A percentile compares a stretch with the other conserved stretches of the same genome.
Evolutionary conservation across 75 land plant species (phyloP).

Genomic region (Selaginella moellendorffii): DNA sequence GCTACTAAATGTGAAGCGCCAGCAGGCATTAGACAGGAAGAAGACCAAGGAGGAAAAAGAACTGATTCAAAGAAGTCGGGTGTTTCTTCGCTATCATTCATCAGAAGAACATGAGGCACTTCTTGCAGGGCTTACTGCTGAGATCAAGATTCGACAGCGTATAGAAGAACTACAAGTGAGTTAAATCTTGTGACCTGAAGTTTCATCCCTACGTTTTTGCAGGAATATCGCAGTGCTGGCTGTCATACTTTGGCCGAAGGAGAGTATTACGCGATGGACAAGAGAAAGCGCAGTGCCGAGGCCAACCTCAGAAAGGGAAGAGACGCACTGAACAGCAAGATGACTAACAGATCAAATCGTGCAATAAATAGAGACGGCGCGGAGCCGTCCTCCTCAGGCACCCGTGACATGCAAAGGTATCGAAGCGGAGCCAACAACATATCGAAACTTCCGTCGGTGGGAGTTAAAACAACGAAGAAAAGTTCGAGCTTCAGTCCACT

Average conservation of each 20-base stretch:
- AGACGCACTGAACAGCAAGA: slow-evolving; percentile 50
- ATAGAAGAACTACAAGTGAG: slow-evolving; percentile 81
- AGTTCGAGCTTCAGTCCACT: slow-evolving; percentile 12
- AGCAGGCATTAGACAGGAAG: slow-evolving; percentile 41
- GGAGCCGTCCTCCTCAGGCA: slow-evolving; percentile 38
- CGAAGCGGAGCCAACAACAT: slow-evolving; percentile 15
- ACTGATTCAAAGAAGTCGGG: slow-evolving; percentile 42
- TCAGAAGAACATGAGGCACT: slow-evolving; percentile 69
- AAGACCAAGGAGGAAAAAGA: slow-evolving; percentile 59
- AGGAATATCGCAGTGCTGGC: slow-evolving; percentile 85
- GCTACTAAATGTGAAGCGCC: slow-evolving; percentile 48
- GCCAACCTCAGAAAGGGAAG: slow-evolving; percentile 31
- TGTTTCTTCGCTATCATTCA: slow-evolving; percentile 84
- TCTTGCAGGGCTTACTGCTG: slow-evolving; percentile 35
- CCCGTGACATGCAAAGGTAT: slow-evolving; percentile 21
- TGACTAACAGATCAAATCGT: slow-evolving; percentile 31
- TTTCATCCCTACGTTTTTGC: too few relatives aligned
- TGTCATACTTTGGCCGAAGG: slow-evolving; percentile 70
- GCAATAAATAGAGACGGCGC: slow-evolving; percentile 34
- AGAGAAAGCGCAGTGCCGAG: slow-evolving; percentile 50
- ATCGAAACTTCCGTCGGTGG: slow-evolving; percentile 21
- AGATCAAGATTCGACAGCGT: slow-evolving; percentile 49
- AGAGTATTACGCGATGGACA: slow-evolving; percentile 43
- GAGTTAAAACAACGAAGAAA: slow-evolving; percentile 7
- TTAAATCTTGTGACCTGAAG: neutral